Conservation (phyloP, 306 rosid genomes). For the Senna tora region DNA sequence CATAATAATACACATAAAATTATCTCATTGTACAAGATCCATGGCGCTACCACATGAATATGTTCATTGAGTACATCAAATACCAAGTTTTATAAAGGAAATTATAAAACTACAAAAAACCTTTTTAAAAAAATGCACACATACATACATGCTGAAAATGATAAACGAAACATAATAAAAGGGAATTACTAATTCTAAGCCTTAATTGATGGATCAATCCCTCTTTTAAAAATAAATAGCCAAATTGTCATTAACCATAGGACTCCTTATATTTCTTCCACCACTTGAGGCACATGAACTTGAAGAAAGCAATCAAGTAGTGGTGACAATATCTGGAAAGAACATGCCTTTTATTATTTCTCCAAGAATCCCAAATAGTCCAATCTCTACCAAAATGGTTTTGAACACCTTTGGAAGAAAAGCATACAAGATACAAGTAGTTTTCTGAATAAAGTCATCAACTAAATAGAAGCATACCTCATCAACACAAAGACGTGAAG, state of each 20-base stretch:
- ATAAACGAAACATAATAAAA: background rate
- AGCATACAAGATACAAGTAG: slow-evolving; percentile 18
- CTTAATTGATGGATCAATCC: background rate
- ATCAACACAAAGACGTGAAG: slow-evolving; percentile 91
- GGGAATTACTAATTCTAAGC: background rate
- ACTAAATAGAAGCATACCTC: slow-evolving; percentile 64
- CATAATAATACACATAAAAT: too few species aligned
- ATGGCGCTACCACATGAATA: too few species aligned
- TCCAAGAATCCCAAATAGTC: slow-evolving; percentile 11
- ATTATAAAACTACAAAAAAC: background rate
- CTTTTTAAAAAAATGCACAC: background rate
- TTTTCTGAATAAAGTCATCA: slow-evolving; percentile 17
- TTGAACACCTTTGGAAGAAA: background rate
- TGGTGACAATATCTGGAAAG: background rate
- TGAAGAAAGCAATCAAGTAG: background rate
- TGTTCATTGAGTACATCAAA: too few species aligned
- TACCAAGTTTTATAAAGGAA: background rate
- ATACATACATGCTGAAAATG: background rate
- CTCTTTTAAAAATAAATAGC: background rate
- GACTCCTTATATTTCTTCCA: background rate
- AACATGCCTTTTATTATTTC: background rate
- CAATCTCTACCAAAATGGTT: slow-evolving; percentile 10
- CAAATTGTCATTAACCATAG: background rate
- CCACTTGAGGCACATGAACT: background rate
- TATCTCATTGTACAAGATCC: too few species aligned